phyloP scores from a whole-genome alignment of 2,329 filamentous ascomycete genomes.

The Arthrobotrys sinensis region DNA sequence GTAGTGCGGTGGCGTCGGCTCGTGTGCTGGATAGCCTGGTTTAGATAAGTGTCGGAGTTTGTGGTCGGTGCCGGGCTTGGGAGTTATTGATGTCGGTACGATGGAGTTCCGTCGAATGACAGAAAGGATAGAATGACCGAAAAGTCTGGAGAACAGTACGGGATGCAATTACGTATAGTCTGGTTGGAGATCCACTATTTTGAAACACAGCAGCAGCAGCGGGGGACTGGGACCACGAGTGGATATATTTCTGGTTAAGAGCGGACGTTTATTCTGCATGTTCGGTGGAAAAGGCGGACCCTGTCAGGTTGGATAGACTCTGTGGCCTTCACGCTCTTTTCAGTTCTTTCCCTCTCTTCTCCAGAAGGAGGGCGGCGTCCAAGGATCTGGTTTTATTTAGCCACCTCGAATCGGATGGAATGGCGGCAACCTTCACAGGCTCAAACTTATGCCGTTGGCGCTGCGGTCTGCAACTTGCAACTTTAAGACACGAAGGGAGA shows the following conservation, averaged over 20 bases:
- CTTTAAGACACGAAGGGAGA: constrained; percentile 24
- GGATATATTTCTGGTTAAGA: constrained; percentile 44
- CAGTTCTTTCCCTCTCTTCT: not conserved
- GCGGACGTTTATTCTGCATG: constrained; percentile 51
- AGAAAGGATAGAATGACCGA: constrained; percentile 5
- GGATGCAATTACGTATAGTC: constrained; percentile 59
- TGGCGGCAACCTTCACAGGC: constrained; percentile 25
- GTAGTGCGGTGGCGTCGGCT: constrained; percentile 52
- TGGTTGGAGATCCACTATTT: constrained; percentile 53
- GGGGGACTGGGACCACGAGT: constrained; percentile 42
- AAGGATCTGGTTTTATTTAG: constrained; percentile 60
- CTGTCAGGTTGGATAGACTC: constrained; percentile 8
- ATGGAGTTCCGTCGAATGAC: constrained; percentile 9
- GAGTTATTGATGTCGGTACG: constrained; percentile 19
- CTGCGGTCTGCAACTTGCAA: constrained; percentile 37
- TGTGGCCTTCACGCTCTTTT: not conserved
- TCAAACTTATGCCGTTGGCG: constrained; percentile 34
- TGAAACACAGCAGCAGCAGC: constrained; percentile 50
- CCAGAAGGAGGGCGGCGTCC: constrained; percentile 35
- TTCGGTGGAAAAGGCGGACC: constrained; percentile 31
- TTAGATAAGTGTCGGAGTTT: constrained; percentile 35
- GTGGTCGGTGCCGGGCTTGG: not conserved
- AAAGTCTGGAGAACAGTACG: constrained; percentile 19
- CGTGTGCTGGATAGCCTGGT: constrained; percentile 56
- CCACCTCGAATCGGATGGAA: constrained; percentile 47